These are phyloP conservation scores for Mortierella sp. DNA, from an alignment of 371 early-diverging fungal species.

Conservation along the genomic window DNA sequence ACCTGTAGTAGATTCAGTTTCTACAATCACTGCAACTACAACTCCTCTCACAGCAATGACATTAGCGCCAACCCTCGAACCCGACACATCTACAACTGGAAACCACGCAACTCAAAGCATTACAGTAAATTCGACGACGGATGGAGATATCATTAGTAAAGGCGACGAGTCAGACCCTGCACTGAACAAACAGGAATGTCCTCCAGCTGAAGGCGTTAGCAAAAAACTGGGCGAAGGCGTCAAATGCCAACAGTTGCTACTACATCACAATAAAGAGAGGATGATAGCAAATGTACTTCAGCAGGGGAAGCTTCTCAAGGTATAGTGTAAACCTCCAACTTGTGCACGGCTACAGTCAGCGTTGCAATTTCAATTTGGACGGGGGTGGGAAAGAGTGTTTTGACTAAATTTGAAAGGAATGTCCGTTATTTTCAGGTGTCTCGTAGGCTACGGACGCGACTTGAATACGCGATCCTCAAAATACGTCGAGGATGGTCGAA, in stretches of 20 bases:
- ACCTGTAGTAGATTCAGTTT: background rate
- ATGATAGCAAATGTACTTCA: constrained; percentile 32
- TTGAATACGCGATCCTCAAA: constrained; percentile 49
- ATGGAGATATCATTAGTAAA: background rate
- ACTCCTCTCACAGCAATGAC: background rate
- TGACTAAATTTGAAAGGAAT: too few relatives aligned
- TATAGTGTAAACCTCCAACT: background rate
- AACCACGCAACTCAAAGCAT: too few relatives aligned
- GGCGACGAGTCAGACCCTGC: too few relatives aligned
- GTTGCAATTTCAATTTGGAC: constrained; percentile 1
- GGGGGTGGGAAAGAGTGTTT: too few relatives aligned
- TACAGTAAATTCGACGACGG: background rate
- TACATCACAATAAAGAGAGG: constrained; percentile 17
- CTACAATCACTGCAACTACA: background rate
- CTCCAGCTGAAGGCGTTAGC: background rate
- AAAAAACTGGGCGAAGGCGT: too few relatives aligned
- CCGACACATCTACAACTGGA: background rate
- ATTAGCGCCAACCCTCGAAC: background rate
- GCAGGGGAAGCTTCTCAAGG: constrained; percentile 44
- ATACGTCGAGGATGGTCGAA: constrained; percentile 55
- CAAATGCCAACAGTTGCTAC: constrained; percentile 3
- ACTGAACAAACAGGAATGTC: background rate
- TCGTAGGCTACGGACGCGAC: constrained; percentile 40
- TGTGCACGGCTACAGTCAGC: background rate
- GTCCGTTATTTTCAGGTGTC: constrained; percentile 29